Percentiles rank a stretch among this genome's conserved stretches.
Conservation (phyloP, 176 grass and related monocot species). For the Avena atlantica region DNA sequence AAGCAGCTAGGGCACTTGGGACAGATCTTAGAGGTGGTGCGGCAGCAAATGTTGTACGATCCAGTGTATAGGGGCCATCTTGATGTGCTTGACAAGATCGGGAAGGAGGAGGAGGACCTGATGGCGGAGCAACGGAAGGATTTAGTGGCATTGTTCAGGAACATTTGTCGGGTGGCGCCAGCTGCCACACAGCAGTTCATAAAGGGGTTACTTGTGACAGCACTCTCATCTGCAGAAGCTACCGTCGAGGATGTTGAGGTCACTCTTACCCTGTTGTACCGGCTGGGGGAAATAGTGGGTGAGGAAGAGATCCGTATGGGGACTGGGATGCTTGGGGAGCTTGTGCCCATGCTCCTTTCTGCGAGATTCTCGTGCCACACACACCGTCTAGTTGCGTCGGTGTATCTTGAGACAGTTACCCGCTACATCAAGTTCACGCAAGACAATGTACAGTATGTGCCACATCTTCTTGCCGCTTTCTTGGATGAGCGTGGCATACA, state of each 20-base stretch:
- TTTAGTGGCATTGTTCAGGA: conserved; percentile 76
- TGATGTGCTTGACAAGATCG: conserved; percentile 86
- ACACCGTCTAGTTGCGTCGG: conserved; percentile 81
- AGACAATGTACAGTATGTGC: conserved; percentile 79
- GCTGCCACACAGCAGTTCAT: conserved; percentile 78
- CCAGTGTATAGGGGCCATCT: conserved; percentile 75
- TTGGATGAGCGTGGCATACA: conserved; percentile 91
- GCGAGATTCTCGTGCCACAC: conserved; percentile 78
- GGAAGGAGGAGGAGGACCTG: conserved; percentile 89
- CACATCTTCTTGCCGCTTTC: conserved; percentile 72
- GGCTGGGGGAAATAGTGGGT: conserved; percentile 71
- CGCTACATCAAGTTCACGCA: conserved; percentile 93
- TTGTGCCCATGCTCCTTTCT: conserved; percentile 83
- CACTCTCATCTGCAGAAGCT: conserved; percentile 70
- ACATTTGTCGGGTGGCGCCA: conserved; percentile 84
- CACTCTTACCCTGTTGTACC: conserved; percentile 73
- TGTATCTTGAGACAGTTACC: conserved; percentile 88
- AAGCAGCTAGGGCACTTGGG: conserved; percentile 74
- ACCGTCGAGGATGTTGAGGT: conserved; percentile 89
- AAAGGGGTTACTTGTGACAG: conserved; percentile 61
- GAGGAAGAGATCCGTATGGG: conserved; percentile 83
- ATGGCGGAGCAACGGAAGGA: conserved; percentile 88
- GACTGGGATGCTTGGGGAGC: conserved; percentile 63
- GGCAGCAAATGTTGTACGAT: conserved; percentile 79
- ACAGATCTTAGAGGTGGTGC: conserved; percentile 77